Evolutionary conservation across 352 stramenopile species (phyloP).

Genomic region (Blastocystis sp.): DNA sequence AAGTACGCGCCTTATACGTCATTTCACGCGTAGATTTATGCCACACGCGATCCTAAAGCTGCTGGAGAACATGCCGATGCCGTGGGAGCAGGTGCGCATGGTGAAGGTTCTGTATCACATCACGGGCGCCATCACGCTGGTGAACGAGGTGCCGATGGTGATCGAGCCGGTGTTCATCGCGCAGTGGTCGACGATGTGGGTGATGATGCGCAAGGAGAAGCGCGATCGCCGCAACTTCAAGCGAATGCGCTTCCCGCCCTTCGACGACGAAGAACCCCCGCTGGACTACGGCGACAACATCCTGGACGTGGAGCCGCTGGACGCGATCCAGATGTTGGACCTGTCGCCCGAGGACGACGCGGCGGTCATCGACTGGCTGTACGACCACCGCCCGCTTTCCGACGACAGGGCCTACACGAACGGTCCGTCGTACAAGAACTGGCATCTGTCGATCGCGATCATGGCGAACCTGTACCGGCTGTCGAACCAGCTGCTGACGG

Average conservation of each 20-base stretch:
- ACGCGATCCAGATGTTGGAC: conserved; percentile 83
- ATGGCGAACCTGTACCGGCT: conserved; percentile 96
- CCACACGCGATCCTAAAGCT: conserved; percentile 98
- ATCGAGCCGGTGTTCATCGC: conserved; percentile 98
- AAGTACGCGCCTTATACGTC: conserved; percentile 85
- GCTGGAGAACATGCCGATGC: conserved; percentile 99
- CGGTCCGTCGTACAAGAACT: conserved; percentile 92
- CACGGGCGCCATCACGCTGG: conserved; percentile 97
- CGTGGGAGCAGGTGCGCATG: conserved; percentile 97
- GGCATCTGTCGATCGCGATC: conserved; percentile 91
- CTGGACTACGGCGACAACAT: conserved; percentile 93
- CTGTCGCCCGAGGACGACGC: conserved; percentile 89
- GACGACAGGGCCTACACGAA: conserved; percentile 89
- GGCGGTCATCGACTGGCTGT: conserved; percentile 93
- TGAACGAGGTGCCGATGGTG: conserved; percentile 97
- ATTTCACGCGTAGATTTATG: conserved; percentile 73
- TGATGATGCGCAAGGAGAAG: conserved; percentile 99
- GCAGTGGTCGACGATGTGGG: conserved; percentile 99
- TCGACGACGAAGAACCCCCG: conserved; percentile 98
- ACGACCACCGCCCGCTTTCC: conserved; percentile 89
- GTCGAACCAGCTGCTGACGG: conserved; percentile 90
- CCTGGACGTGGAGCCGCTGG: conserved; percentile 87
- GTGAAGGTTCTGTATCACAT: conserved; percentile 99
- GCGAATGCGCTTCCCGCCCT: conserved; percentile 98
- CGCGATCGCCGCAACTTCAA: conserved; percentile 97